Base-by-base conservation (phyloP, 2,329 filamentous ascomycete species). In the Alternaria sp. region DNA sequence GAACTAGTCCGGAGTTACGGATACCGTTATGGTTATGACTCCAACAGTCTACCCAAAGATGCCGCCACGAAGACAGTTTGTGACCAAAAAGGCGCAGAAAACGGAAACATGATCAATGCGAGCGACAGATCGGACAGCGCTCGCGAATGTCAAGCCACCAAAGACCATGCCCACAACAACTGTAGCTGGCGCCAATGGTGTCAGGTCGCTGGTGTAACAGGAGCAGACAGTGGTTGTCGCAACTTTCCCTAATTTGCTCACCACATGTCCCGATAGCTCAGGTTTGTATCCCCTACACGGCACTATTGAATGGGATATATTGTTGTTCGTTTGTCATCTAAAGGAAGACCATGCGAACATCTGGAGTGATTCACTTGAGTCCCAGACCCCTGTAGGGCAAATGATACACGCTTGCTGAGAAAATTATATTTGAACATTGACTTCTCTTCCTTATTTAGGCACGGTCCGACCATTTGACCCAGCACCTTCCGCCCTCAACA, bases 231-330 rank as follows among this genome's bases (percentile, higher is more conserved):
- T 21, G 41, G n/a, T 14, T 48, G 11, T n/a, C 6, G n/a, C 14
- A 24, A 5, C 2, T 17, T 4, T 13, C 8, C 4, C 34, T 6
- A 1, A 23, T n/a, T 8, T 2, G 3, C 5, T 1, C 1, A 5
- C 21, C 8, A 11, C 4, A 2, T 6, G 44, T 7, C 21, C 24
- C 4, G 6, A 34, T 24, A 33, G 17, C 29, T 33, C 29, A 17
- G 17, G 17, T 17, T 11, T 11, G 17, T 5, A 21, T 40, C 17
- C 36, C n/a, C 36, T 23, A 39, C n/a, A 21, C 9, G 17, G n/a
- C 9, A 39, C 36, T 39, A 1, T 39, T 10, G 3, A 17, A 17
- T 17, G 17, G 17, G 2, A 17, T 17, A 17, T 17, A 17, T 17
- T 17, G 17, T 2, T 17, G 17, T 17, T 17, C 17, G 17, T 17